Percentiles rank a stretch among this genome's conserved stretches.
phyloP scores from a whole-genome alignment of 352 stramenopile genomes.

The Globisporangium sylvaticum region DNA sequence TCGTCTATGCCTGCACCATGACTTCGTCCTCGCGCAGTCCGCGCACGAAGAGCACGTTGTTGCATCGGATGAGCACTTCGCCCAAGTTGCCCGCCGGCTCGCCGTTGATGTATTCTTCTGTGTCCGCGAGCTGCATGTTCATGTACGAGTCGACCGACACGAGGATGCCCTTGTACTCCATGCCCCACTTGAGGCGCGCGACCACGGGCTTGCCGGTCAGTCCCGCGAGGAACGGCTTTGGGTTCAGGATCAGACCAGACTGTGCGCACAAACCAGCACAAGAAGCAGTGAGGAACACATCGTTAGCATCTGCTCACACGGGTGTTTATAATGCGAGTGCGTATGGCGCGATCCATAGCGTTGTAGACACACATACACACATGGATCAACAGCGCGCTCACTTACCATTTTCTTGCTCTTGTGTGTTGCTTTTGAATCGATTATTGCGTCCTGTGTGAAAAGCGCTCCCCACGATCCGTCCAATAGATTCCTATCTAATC shows the following conservation, averaged over 20 bases:
- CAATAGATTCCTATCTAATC: slow-evolving; percentile 2
- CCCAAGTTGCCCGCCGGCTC: slow-evolving; percentile 95
- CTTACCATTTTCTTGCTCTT: slow-evolving; percentile 16
- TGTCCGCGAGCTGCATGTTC: slow-evolving; percentile 97
- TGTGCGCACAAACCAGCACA: slow-evolving; percentile 18
- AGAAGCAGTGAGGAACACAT: not conserved
- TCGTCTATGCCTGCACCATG: slow-evolving; percentile 14
- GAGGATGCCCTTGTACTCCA: slow-evolving; percentile 97
- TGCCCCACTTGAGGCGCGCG: slow-evolving; percentile 99
- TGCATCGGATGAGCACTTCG: slow-evolving; percentile 98
- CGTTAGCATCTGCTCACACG: not conserved
- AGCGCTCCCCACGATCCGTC: slow-evolving; percentile 8
- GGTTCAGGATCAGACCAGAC: slow-evolving; percentile 91
- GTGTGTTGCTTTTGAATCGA: slow-evolving; percentile 1
- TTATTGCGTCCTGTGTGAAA: slow-evolving; percentile 5
- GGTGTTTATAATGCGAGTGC: not conserved
- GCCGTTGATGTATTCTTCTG: slow-evolving; percentile 98
- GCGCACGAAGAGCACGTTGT: slow-evolving; percentile 98
- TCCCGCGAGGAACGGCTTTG: slow-evolving; percentile 94
- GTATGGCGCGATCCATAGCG: not conserved
- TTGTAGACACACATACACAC: not conserved
- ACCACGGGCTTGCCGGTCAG: slow-evolving; percentile 94
- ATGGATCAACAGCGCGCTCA: not conserved
- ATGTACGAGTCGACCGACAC: slow-evolving; percentile 98
- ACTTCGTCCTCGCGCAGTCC: slow-evolving; percentile 39